Conservation (phyloP, 305 asterid species). For the Plantago lanceolata region DNA sequence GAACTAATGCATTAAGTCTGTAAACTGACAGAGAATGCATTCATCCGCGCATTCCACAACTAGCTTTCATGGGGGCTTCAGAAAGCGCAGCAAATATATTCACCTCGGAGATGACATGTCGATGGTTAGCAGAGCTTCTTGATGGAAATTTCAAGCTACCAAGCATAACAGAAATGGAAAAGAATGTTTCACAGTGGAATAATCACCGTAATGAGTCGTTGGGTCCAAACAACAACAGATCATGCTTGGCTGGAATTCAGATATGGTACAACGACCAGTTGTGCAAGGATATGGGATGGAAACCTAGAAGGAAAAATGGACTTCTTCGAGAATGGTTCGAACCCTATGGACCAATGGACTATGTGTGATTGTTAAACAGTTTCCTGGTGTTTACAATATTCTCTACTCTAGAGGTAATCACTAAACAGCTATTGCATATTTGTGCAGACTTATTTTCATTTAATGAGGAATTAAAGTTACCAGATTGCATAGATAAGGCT, state of each 20-base stretch:
- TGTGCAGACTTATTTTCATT: too few species aligned
- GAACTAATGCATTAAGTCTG: not conserved
- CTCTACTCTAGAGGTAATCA: not conserved
- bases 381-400: not conserved
- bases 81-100: conserved; percentile 30
- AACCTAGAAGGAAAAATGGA: conserved; percentile 39
- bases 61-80: conserved; percentile 44
- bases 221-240: conserved; percentile 29
- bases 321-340: conserved; percentile 35
- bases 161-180: conserved; percentile 37
- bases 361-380: conserved; percentile 16
- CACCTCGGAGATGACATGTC: conserved; percentile 38
- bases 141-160: conserved; percentile 41
- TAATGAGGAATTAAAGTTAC: too few species aligned
- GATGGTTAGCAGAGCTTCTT: conserved; percentile 45
- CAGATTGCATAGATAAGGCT: not conserved
- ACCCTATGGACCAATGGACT: conserved; percentile 45
- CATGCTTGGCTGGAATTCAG: conserved; percentile 36
- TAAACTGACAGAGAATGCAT: conserved; percentile 29
- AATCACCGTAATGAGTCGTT: conserved; percentile 29
- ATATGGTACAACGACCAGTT: conserved; percentile 48
- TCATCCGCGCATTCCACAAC: conserved; percentile 43
- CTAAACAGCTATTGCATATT: too few species aligned
- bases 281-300: conserved; percentile 49
- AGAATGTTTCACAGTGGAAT: conserved; percentile 29